Base-by-base conservation (phyloP, 75 land plant genomes). In the Pinus albicaulis region DNA sequence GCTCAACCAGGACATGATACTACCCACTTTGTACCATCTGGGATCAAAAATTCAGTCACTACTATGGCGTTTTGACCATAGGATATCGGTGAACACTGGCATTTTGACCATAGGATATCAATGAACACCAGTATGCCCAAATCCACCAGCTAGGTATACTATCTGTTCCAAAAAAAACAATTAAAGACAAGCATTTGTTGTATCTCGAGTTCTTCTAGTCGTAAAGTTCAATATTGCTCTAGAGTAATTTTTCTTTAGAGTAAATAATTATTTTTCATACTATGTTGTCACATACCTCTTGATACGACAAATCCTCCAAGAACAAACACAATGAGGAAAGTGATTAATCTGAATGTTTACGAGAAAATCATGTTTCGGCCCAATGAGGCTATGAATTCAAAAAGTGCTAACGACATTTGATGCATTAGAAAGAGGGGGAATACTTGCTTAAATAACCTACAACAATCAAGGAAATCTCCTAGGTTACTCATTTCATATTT, bases 91-190 rank as follows among this genome's bases (percentile, higher is more conserved):
- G n/a, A n/a, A n/a, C n/a, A n/a, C n/a, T n/a, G n/a, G n/a, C n/a
- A n/a, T n/a, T n/a, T n/a, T 85, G 82, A 19, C 79, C 85, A 73
- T 88, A 88, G 60, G 79, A 73, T 59, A 88, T 48, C 14, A 87
- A 87, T 17, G 90, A 88, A 11, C 75, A 23, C 82, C 82, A 88
- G 76, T 82, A 88, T 48, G 81, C 89, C 90, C 90, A 88, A 19
- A 85, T 82, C 90, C 90, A 85, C 90, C 90, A 88, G 59, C 61
- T 25, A 53, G 77, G 79, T 60, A 88, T 82, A 34, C 52, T 63
- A 24, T 72, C 87, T 85, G 81, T 28, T 8, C 10, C n/a, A n/a
- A 71, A 4, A 52, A 71, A 44, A 7, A 44, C 2, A 14, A 53
- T 1, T 20, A 77, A 63, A n/a, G 22, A 24, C 12, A 64, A 60